A percentile compares a stretch with the other conserved stretches of the same genome.
Evolutionary conservation across 2,329 filamentous ascomycete genomes (phyloP).

Genomic region (Podosphaera leucotricha): DNA sequence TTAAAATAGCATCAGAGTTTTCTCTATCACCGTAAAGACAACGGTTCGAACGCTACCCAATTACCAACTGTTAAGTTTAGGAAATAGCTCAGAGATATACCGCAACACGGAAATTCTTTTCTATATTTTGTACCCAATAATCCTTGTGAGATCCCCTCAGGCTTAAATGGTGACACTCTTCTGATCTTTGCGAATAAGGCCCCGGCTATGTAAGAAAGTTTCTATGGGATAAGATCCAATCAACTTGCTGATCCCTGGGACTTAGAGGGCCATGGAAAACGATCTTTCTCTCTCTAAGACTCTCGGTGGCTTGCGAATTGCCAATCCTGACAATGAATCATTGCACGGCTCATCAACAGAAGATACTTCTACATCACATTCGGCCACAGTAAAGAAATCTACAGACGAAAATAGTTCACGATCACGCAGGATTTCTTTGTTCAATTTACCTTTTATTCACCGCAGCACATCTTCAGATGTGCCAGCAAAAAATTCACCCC

Average conservation of each 20-base stretch:
- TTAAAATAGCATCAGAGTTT: background rate
- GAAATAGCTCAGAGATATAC: background rate
- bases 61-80: background rate
- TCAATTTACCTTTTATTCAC: constrained; percentile 15
- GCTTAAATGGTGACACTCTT: background rate
- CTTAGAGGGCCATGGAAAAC: constrained; percentile 48
- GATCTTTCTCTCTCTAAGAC: constrained; percentile 82
- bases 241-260: background rate
- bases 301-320: constrained; percentile 83
- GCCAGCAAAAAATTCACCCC: constrained; percentile 6
- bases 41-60: background rate
- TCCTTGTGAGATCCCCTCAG: background rate
- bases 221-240: background rate
- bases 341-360: constrained; percentile 10
- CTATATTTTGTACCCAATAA: background rate
- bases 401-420: constrained; percentile 13
- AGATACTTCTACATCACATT: constrained; percentile 8
- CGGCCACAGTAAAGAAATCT: constrained; percentile 9
- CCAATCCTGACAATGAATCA: constrained; percentile 49
- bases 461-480: constrained; percentile 9
- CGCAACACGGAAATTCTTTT: background rate
- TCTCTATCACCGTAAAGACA: background rate
- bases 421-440: constrained; percentile 15
- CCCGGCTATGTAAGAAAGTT: background rate
- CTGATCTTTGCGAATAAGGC: background rate